Base-by-base conservation (phyloP, 768 basidiomycete genomes). In the Mycena vitilis region DNA sequence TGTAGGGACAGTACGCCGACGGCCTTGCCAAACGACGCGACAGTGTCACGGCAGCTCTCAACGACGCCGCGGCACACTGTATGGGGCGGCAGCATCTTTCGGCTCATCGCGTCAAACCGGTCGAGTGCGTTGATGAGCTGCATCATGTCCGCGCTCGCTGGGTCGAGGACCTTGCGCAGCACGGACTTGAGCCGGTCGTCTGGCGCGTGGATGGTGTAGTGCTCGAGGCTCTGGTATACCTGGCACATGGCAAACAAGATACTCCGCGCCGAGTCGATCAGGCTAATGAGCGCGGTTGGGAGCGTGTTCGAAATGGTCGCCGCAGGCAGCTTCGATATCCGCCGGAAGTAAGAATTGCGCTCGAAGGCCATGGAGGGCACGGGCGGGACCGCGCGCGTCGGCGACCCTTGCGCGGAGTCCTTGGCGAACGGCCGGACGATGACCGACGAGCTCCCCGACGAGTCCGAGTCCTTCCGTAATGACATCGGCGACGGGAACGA, bases 191-290 rank as follows among this genome's bases (percentile, higher is more conserved):
- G 84, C 23, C 94, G 88, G 60, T 96, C 94, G 75, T 95, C 91
- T 68, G 91, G 88, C 37, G 92, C 91, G 70, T 93, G 92, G 23
- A 91, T 85, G 42, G 91, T 91, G 78, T 96, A 97, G 73, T 96
- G 94, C 59, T 94, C 90, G 49, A 99, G 82, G 0, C 94, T 90
- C 72, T 95, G 90, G 76, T 97, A 93, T 49, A 98, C 88, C 79
- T 98, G 96, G 48, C 94, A 94, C 70, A 95, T 85, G 4, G 95
- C 92, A 76, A 98, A 99, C 45, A 98, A 86, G 64, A 99, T 90
- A 25, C 94, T 95, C 34, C 98, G 91, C 53, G 95, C 91, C n/a
- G 92, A 91, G 74, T 99, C 95, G 51, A 95, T 86, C 49, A 97
- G 83, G 47, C 83, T 84, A 23, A 89, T 80, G 10, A 99, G 82